Conservation (phyloP, 2,329 filamentous ascomycete genomes). For the Aspergillus jensenii region DNA sequence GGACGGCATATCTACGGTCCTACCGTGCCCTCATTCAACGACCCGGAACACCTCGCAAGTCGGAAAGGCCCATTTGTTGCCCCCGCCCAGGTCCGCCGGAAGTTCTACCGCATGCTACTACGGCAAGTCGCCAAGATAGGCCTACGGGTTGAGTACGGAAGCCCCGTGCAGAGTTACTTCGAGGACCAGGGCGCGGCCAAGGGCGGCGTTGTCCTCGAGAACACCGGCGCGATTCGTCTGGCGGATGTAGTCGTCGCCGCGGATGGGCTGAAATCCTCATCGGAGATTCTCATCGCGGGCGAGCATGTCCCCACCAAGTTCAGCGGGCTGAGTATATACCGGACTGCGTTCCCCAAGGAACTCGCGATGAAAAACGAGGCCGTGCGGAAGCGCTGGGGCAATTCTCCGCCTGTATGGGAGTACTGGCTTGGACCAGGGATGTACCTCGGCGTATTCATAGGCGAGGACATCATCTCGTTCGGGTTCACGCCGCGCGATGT, state of each 20-base stretch:
- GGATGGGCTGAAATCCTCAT: slow-evolving; percentile 7
- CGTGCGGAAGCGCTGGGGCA: slow-evolving; percentile 9
- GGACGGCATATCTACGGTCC: slow-evolving; percentile 12
- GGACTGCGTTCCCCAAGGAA: slow-evolving; percentile 12
- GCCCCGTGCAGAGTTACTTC: slow-evolving; percentile 30
- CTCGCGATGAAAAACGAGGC: slow-evolving; percentile 19
- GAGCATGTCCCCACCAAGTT: slow-evolving; percentile 1
- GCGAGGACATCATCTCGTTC: neutral
- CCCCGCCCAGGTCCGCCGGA: slow-evolving; percentile 10
- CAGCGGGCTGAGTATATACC: slow-evolving; percentile 15
- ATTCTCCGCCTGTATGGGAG: neutral
- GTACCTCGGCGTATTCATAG: slow-evolving; percentile 6
- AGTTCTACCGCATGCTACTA: slow-evolving; percentile 20
- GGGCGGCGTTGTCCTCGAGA: neutral
- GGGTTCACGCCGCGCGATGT: slow-evolving; percentile 12
- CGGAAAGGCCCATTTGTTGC: slow-evolving; percentile 12
- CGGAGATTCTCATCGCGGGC: slow-evolving; percentile 3
- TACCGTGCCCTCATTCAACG: slow-evolving; percentile 6
- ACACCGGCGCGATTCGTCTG: neutral
- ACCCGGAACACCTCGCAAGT: slow-evolving; percentile 10
- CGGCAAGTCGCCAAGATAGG: slow-evolving; percentile 26
- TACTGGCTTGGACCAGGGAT: slow-evolving; percentile 10
- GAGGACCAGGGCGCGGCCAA: neutral
- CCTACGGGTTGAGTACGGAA: slow-evolving; percentile 29
- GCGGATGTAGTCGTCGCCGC: slow-evolving; percentile 13